Evolutionary conservation across 306 rosid species (phyloP), one percentile per base, ranked within the genome.

Genomic region (Senna tora): DNA sequence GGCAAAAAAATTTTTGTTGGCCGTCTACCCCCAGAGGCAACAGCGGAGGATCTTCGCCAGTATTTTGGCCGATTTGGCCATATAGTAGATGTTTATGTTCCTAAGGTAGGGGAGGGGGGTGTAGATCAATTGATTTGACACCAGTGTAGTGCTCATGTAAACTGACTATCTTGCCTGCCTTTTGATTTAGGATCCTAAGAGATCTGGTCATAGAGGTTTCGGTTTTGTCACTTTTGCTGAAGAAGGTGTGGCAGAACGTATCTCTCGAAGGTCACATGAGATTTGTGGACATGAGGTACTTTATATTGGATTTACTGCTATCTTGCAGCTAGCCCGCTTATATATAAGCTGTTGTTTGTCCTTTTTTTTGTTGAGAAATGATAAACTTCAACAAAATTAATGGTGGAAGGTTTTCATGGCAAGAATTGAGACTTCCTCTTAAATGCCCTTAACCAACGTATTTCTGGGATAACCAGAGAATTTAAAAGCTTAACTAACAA

Each of bases 211-310:
- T 80, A 84, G 97, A 84, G 98, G 98, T 67, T 93, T 90, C 84
- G 98, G 97, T 58, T 93, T 93, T 81, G 97, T 93, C 64, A 90
- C 98, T 54, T 93, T 93, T 59, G 96, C 96, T 67, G 96, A 93
- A 65, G 96, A 90, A 38, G 97, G 96, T 56, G 98, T 93, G 53
- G 97, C 97, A 36, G 96, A 93, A 61, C 96, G 94, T 67, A 96
- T 93, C 49, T 84, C 97, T 49, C 87, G 96, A 70, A 87, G 98
- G 81, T 73, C 97, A 72, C 98, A 93, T 71, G 97, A 88, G 76
- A 93, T 93, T 20, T 89, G 96, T 65, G 97, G 98, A 58, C 97
- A 89, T 34, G 85, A 89, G 98, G 98, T 93, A 53, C 61, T 73
- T 73, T 12, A 56, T n/a, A 55, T 49, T 25, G 68, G 43, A 25